These are phyloP conservation scores for Termitomyces eurrhizus DNA, from an alignment of 768 basidiomycete genomes.

Conservation along the genomic window DNA sequence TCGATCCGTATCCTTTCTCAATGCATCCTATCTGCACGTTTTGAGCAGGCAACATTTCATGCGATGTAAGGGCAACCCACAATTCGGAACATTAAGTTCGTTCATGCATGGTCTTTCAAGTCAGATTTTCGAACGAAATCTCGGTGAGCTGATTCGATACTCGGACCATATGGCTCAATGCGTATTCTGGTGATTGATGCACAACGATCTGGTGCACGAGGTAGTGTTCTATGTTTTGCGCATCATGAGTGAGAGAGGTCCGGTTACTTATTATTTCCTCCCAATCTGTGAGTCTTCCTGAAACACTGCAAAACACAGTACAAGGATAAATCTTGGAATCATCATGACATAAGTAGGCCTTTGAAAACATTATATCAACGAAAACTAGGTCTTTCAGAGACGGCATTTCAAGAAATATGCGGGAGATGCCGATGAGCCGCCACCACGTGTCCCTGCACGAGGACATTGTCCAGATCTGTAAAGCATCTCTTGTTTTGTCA, in stretches of 20 bases:
- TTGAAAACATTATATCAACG: not conserved
- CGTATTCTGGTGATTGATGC: not conserved
- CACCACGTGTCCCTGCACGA: constrained; percentile 11
- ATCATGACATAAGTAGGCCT: not conserved
- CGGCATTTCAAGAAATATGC: not conserved
- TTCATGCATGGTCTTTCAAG: not conserved
- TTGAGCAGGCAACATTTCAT: too few species aligned
- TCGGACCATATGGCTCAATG: not conserved
- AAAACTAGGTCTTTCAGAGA: not conserved
- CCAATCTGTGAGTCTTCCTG: too few species aligned
- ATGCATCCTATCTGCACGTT: not conserved
- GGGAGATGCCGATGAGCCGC: constrained; percentile 8
- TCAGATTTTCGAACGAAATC: not conserved
- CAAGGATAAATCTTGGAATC: not conserved
- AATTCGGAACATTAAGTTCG: not conserved
- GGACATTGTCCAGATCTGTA: constrained; percentile 1
- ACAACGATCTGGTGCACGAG: not conserved
- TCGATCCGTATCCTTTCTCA: too few species aligned
- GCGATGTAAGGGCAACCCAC: not conserved
- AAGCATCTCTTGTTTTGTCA: constrained; percentile 6
- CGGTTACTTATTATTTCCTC: not conserved
- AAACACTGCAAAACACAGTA: not conserved
- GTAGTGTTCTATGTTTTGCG: constrained; percentile 4
- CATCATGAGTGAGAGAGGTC: not conserved
- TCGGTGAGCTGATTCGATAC: not conserved